Evolutionary conservation across 2,329 filamentous ascomycete genomes (phyloP).

Genomic region (Fusarium liriodendri): DNA sequence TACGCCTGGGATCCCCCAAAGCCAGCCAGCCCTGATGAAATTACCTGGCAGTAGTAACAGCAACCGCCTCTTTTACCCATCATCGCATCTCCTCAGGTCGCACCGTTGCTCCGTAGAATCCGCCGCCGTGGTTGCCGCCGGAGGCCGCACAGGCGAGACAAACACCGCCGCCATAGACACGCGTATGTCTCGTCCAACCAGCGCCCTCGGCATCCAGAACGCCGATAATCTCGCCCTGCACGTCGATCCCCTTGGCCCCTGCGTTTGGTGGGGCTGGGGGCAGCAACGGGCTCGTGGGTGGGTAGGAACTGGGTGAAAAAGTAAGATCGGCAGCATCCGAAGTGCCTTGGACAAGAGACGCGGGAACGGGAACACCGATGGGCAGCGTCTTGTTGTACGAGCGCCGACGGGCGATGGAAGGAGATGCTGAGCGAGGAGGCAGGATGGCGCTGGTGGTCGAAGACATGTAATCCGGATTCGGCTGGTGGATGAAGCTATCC

Average conservation of each 20-base stretch:
- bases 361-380: slow-evolving; percentile 48
- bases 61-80: slow-evolving; percentile 7
- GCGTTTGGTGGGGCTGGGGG: slow-evolving; percentile 58
- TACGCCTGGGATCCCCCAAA: slow-evolving; percentile 24
- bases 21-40: not conserved
- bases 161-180: slow-evolving; percentile 68
- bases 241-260: slow-evolving; percentile 51
- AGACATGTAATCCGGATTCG: slow-evolving; percentile 62
- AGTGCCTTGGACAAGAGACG: slow-evolving; percentile 26
- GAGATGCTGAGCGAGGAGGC: slow-evolving; percentile 43
- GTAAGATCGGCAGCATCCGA: slow-evolving; percentile 44
- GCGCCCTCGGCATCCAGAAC: slow-evolving; percentile 59
- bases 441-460: slow-evolving; percentile 46
- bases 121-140: slow-evolving; percentile 55
- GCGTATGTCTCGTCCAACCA: slow-evolving; percentile 68
- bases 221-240: slow-evolving; percentile 64
- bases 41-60: not conserved
- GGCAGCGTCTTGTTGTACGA: slow-evolving; percentile 58
- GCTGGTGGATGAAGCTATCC: slow-evolving; percentile 58
- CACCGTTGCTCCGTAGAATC: slow-evolving; percentile 67
- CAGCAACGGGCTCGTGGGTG: slow-evolving; percentile 59
- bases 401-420: slow-evolving; percentile 52
- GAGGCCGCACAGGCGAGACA: slow-evolving; percentile 67
- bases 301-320: slow-evolving; percentile 62
- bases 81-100: slow-evolving; percentile 63